These are phyloP conservation scores for Acer negundo DNA, from an alignment of 345 rosid genomes.

Conservation along the genomic window DNA sequence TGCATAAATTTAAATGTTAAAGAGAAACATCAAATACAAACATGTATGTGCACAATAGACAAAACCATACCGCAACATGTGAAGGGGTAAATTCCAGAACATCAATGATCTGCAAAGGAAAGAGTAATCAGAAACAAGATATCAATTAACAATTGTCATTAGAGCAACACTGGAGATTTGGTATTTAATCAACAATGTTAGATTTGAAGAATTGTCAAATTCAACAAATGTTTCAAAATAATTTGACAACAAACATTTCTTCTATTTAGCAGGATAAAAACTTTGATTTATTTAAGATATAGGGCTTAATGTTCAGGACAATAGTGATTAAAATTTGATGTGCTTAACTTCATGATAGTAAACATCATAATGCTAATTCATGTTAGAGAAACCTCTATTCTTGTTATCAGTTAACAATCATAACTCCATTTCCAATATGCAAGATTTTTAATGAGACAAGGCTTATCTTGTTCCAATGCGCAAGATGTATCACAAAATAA, in stretches of 20 bases:
- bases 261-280: not conserved
- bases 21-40: slow-evolving; percentile 3
- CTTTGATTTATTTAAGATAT: no score
- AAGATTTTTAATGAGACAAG: no score
- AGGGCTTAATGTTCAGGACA: no score
- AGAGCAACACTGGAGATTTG: not conserved
- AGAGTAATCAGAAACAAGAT: slow-evolving; percentile 11
- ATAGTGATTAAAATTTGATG: no score
- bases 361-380: no score
- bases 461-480: no score
- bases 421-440: no score
- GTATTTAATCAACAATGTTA: no score
- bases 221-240: not conserved
- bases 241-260: not conserved
- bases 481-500: no score
- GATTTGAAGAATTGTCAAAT: not conserved
- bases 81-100: slow-evolving; percentile 87
- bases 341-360: no score
- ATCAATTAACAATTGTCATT: not conserved
- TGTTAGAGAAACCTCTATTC: no score
- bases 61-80: slow-evolving; percentile 75
- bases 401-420: no score
- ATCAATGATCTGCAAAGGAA: slow-evolving; percentile 74
- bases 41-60: not conserved
- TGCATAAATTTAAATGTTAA: slow-evolving; percentile 2